These are phyloP conservation scores for Mrakia hoshinonis DNA, from an alignment of 768 basidiomycete genomes.

Conservation along the genomic window DNA sequence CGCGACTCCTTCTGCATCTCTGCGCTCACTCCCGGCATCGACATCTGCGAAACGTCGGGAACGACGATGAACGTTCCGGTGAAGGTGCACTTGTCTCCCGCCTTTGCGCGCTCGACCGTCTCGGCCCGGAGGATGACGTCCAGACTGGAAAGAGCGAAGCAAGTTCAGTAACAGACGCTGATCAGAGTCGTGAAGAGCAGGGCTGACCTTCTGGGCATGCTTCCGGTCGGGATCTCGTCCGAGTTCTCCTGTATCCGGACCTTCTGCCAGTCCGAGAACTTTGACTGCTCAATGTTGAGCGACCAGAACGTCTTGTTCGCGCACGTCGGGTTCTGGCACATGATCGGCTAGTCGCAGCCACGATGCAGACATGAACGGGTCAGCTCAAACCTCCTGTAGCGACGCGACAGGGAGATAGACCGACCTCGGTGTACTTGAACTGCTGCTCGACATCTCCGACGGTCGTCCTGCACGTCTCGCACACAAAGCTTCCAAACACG, in stretches of 20 bases:
- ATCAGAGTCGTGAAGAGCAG: not conserved
- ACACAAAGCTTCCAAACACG: slow-evolving; percentile 84
- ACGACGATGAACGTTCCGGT: slow-evolving; percentile 98
- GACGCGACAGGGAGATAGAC: slow-evolving; percentile 17
- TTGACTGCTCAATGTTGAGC: slow-evolving; percentile 87
- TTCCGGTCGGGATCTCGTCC: slow-evolving; percentile 95
- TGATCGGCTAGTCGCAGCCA: slow-evolving; percentile 54
- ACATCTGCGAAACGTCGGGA: slow-evolving; percentile 92
- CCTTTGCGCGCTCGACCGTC: slow-evolving; percentile 96
- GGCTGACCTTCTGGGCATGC: slow-evolving; percentile 71
- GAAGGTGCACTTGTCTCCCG: slow-evolving; percentile 96
- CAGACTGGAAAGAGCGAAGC: slow-evolving; percentile 48
- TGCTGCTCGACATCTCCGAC: slow-evolving; percentile 95
- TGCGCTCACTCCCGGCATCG: slow-evolving; percentile 87
- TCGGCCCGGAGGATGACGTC: slow-evolving; percentile 93
- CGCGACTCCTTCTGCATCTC: slow-evolving; percentile 80
- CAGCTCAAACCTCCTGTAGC: not conserved
- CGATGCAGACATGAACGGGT: not conserved
- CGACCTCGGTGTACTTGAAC: slow-evolving; percentile 97
- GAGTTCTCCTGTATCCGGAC: slow-evolving; percentile 98
- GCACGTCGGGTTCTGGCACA: slow-evolving; percentile 92
- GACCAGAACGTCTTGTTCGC: slow-evolving; percentile 85
- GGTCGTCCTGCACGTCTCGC: slow-evolving; percentile 74
- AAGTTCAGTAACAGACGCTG: not conserved
- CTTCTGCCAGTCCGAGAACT: slow-evolving; percentile 99